Base-by-base conservation (phyloP, 768 basidiomycete genomes). In the Cyclocybe aegerita region DNA sequence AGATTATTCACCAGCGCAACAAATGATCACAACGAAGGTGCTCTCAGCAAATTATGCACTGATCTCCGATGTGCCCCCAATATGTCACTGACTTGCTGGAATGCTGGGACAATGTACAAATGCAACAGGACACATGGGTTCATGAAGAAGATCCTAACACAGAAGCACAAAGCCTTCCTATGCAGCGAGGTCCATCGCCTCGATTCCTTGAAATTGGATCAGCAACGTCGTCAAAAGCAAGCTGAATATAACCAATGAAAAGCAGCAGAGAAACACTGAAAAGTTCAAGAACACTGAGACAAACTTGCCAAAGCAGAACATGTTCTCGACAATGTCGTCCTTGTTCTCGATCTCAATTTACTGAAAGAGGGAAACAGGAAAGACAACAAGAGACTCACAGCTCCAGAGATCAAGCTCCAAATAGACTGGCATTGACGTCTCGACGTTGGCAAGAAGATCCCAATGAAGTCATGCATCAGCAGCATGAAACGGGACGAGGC, bases 1-100 rank as follows among this genome's bases (percentile, higher is more conserved):
- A 11, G 1, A 7, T 49, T 52, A 9, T 52, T 14, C 29, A 60
- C 62, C 52, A 43, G 48, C 4, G 17, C 60, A 2, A 61, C 60
- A 15, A 63, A 62, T 16, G 53, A 62, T 39, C 9, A 14, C 4
- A 62, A 63, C 35, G 60, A 60, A 46, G 60, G 64, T 1, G 30
- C 36, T 6, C 46, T 64, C 9, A 56, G 61, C 9, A 45, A 9
- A 7, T 14, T 44, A 10, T 23, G 37, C 17, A 14, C 43, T 12
- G n/a, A 14, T 7, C 23, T 16, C 7, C 39, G 30, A 16, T 3
- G 34, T 33, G 36, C 39, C n/a, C 31, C 48, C 10, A 29, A 15
- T 33, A 41, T 49, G 40, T 37, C 36, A 15, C 36, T 37, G 10
- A 11, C 10, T 37, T 5, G 14, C 10, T 37, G 36, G 14, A 37